These are phyloP conservation scores for Cunninghamia lanceolata DNA, from an alignment of 75 land plant genomes.

Conservation along the genomic window DNA sequence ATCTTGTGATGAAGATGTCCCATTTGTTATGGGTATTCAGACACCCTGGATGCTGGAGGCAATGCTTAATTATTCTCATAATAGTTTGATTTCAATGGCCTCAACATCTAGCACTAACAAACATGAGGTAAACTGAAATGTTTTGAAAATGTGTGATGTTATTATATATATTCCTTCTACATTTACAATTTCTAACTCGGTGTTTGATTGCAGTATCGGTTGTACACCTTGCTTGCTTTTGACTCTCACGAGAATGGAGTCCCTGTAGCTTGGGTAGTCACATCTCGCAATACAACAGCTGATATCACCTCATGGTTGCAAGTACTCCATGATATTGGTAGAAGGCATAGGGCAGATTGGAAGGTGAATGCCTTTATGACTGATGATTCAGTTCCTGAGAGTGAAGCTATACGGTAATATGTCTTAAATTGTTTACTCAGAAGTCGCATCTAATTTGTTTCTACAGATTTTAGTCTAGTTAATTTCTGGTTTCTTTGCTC, in stretches of 20 bases:
- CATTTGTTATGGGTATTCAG: background rate
- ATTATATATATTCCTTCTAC: too few relatives aligned
- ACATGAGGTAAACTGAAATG: background rate
- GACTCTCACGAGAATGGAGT: background rate
- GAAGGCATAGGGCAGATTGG: background rate
- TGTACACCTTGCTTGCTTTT: background rate
- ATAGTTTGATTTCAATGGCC: background rate
- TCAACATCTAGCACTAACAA: background rate
- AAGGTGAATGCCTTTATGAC: background rate
- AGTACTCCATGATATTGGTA: background rate
- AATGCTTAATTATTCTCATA: background rate
- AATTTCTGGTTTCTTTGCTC: background rate
- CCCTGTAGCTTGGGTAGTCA: background rate
- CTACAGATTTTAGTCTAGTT: background rate
- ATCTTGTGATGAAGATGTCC: background rate
- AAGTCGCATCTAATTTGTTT: background rate
- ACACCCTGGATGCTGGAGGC: background rate
- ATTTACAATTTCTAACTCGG: too few relatives aligned
- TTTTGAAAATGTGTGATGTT: too few relatives aligned
- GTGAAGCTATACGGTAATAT: background rate
- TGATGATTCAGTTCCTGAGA: background rate
- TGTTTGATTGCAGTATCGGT: background rate
- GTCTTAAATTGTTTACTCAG: background rate
- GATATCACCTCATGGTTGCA: background rate
- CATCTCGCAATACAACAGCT: background rate